phyloP scores from a whole-genome alignment of 1,139 yeast genomes.

The Pichia sp. region DNA sequence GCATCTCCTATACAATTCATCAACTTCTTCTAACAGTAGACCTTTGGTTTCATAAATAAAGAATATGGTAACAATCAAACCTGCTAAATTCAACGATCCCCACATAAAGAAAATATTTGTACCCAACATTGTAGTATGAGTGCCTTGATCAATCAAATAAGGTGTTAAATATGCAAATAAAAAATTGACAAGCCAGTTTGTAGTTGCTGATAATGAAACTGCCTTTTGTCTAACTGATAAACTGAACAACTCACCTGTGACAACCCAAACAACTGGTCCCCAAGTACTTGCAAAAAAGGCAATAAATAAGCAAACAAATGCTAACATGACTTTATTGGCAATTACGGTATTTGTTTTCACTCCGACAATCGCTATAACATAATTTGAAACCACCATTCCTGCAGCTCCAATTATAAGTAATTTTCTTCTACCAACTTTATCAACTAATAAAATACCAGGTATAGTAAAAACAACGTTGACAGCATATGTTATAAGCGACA shows the following conservation, averaged over 20 bases:
- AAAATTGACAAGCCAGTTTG: constrained; percentile 76
- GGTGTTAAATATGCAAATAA: constrained; percentile 69
- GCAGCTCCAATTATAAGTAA: constrained; percentile 56
- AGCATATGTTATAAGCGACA: constrained; percentile 65
- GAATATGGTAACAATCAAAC: constrained; percentile 46
- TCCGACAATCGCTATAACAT: constrained; percentile 63
- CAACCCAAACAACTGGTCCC: constrained; percentile 80
- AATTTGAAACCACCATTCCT: constrained; percentile 57
- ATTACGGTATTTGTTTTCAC: constrained; percentile 41
- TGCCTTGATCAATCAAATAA: constrained; percentile 55
- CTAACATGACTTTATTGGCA: constrained; percentile 54
- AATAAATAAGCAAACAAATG: constrained; percentile 65
- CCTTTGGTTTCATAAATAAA: constrained; percentile 64
- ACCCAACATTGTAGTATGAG: constrained; percentile 60
- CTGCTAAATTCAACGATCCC: constrained; percentile 62
- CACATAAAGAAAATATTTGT: constrained; percentile 68
- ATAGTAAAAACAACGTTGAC: constrained; percentile 65
- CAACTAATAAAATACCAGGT: constrained; percentile 66
- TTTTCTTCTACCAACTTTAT: constrained; percentile 59
- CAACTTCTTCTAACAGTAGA: constrained; percentile 60
- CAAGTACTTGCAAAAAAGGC: constrained; percentile 71
- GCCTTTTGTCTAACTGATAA: constrained; percentile 70
- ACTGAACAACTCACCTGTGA: constrained; percentile 68
- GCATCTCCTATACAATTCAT: constrained; percentile 46
- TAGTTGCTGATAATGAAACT: constrained; percentile 65